Percentiles rank a stretch among this genome's conserved stretches.
Conservation (phyloP, 1,139 yeast species). For the Schizosaccharomyces versatilis region DNA sequence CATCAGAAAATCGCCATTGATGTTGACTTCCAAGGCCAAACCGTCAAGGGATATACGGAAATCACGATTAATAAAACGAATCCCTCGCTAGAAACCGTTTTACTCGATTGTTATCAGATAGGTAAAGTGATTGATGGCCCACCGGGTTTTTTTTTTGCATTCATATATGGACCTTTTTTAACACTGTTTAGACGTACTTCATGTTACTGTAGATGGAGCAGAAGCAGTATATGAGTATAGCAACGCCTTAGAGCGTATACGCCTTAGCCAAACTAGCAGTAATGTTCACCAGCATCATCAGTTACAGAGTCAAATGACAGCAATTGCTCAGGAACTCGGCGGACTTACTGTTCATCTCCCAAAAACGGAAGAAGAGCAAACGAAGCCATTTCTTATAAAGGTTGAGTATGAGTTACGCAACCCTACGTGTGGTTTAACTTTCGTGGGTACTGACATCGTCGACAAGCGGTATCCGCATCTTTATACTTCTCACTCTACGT, state of each 20-base stretch:
- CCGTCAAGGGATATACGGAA: not conserved
- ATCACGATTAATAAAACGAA: not conserved
- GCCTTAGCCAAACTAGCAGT: not conserved
- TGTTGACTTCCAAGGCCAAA: not conserved
- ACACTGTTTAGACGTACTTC: not conserved
- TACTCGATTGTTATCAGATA: not conserved
- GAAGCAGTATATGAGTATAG: not conserved
- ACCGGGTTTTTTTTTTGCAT: not conserved
- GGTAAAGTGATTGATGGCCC: not conserved
- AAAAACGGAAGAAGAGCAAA: slow-evolving; percentile 15
- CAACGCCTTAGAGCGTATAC: not conserved
- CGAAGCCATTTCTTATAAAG: slow-evolving; percentile 49
- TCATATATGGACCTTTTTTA: not conserved
- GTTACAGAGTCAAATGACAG: not conserved
- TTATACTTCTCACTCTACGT: slow-evolving; percentile 58
- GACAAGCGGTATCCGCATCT: slow-evolving; percentile 47
- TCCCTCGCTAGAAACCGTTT: not conserved
- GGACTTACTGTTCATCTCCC: not conserved
- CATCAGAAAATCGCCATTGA: slow-evolving; percentile 3
- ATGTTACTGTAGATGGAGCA: not conserved
- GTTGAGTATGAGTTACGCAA: slow-evolving; percentile 46
- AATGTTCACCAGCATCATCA: not conserved
- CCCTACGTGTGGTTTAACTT: slow-evolving; percentile 55
- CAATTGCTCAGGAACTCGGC: not conserved
- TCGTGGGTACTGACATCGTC: slow-evolving; percentile 22